Evolutionary conservation across 2,329 filamentous ascomycete species (phyloP).

Genomic region (Penicillium sp.): DNA sequence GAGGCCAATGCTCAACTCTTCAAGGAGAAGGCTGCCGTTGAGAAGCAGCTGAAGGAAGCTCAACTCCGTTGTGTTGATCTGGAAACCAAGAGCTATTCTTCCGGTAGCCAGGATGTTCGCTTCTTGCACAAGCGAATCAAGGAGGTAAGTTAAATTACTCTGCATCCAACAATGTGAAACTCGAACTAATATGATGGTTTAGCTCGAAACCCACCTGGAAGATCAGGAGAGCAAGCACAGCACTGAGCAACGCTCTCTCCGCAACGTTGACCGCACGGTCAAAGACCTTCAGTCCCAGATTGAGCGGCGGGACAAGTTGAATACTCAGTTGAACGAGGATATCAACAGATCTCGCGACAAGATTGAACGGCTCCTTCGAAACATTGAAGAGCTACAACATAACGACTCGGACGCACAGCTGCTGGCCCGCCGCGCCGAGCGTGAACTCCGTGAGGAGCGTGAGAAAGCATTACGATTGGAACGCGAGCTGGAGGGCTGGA

Average conservation of each 20-base stretch:
- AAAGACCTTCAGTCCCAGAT: conserved; percentile 91
- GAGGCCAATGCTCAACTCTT: conserved; percentile 78
- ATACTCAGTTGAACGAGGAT: conserved; percentile 77
- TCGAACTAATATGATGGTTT: conserved; percentile 21
- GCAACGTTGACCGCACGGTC: conserved; percentile 89
- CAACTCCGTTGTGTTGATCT: conserved; percentile 88
- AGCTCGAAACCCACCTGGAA: conserved; percentile 88
- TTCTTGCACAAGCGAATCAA: conserved; percentile 93
- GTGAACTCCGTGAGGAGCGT: conserved; percentile 82
- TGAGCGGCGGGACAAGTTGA: conserved; percentile 87
- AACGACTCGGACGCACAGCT: conserved; percentile 81
- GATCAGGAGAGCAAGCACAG: conserved; percentile 74
- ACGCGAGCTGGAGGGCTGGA: conserved; percentile 81
- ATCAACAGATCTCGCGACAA: conserved; percentile 83
- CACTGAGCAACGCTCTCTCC: conserved; percentile 80
- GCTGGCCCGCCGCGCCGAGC: conserved; percentile 77
- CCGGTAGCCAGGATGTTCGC: conserved; percentile 88
- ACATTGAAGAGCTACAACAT: conserved; percentile 91
- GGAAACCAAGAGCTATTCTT: conserved; percentile 96
- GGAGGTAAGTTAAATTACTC: conserved; percentile 64
- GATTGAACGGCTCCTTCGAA: conserved; percentile 80
- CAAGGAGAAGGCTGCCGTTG: conserved; percentile 83
- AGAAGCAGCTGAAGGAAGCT: conserved; percentile 86
- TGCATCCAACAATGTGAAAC: neutral
- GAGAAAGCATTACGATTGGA: conserved; percentile 81